Evolutionary conservation across 495 filamentous ascomycete genomes (phyloP).

Genomic region (Penicillium longicatenatum): DNA sequence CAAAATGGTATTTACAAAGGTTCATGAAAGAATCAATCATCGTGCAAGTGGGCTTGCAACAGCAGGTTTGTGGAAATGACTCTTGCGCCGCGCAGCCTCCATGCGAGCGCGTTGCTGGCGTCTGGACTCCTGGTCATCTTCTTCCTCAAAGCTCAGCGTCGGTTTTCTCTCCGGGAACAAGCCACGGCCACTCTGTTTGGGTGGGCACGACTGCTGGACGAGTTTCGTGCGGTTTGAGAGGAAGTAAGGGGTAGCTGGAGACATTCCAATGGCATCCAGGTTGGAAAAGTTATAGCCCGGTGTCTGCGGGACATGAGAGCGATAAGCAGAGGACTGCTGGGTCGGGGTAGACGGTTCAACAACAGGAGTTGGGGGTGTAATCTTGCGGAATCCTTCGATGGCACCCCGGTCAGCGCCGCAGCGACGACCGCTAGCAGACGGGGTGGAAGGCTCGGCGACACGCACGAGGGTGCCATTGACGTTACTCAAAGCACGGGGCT

Average conservation of each 20-base stretch:
- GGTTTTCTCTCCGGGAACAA: slow-evolving; percentile 39
- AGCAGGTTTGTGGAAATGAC: slow-evolving; percentile 77
- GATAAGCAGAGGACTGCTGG: slow-evolving; percentile 23
- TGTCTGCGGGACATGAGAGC: slow-evolving; percentile 34
- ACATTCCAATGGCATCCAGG: slow-evolving; percentile 48
- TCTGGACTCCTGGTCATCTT: slow-evolving; percentile 37
- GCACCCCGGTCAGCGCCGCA: slow-evolving; percentile 40
- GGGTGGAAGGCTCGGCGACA: slow-evolving; percentile 31
- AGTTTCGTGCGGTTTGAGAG: slow-evolving; percentile 55
- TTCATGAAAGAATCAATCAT: slow-evolving; percentile 13
- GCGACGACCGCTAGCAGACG: slow-evolving; percentile 30
- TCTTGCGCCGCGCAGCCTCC: slow-evolving; percentile 77
- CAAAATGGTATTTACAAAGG: slow-evolving; percentile 13
- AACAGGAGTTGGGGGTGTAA: slow-evolving; percentile 29
- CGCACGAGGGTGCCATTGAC: slow-evolving; percentile 62
- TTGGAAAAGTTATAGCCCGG: slow-evolving; percentile 41
- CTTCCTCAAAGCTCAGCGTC: slow-evolving; percentile 14
- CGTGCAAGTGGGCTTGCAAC: slow-evolving; percentile 68
- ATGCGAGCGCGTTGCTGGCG: slow-evolving; percentile 63
- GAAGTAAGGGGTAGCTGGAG: slow-evolving; percentile 57
- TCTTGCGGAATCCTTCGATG: slow-evolving; percentile 36
- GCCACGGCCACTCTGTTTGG: slow-evolving; percentile 56
- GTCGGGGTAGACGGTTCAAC: slow-evolving; percentile 25
- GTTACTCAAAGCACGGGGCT: slow-evolving; percentile 76
- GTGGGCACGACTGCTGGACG: slow-evolving; percentile 73